Conservation (phyloP, 345 rosid genomes). For the Lepidium aucheri region DNA sequence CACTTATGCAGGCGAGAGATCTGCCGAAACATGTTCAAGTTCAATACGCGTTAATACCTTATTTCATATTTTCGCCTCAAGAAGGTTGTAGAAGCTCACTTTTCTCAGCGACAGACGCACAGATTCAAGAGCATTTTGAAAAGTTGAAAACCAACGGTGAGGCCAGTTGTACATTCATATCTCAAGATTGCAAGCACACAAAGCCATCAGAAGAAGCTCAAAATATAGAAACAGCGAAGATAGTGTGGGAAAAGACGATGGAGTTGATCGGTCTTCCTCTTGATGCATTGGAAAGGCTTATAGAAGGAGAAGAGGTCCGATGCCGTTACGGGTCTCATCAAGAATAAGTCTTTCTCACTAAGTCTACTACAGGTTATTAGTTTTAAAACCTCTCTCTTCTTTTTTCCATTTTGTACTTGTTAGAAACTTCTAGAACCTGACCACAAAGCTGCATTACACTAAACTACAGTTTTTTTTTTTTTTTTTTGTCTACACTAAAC, state of each 20-base stretch:
- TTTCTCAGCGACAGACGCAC: constrained; percentile 81
- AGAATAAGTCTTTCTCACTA: constrained; percentile 22
- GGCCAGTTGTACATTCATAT: constrained; percentile 68
- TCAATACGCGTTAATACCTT: constrained; percentile 65
- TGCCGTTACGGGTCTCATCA: constrained; percentile 30
- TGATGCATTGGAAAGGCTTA: constrained; percentile 61
- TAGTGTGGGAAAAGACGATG: constrained; percentile 85
- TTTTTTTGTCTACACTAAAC: too few species aligned
- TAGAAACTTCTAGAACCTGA: neutral
- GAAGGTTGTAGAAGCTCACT: constrained; percentile 88
- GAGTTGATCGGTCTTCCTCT: constrained; percentile 70
- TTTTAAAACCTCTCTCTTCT: neutral
- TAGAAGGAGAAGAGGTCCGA: constrained; percentile 54
- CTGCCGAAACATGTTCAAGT: constrained; percentile 65
- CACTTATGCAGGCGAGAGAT: constrained; percentile 73
- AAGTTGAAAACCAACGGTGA: constrained; percentile 54
- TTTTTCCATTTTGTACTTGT: neutral
- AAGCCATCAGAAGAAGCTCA: constrained; percentile 93
- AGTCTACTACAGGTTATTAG: neutral
- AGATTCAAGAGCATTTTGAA: constrained; percentile 67
- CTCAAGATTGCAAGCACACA: constrained; percentile 68
- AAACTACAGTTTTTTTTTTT: too few species aligned
- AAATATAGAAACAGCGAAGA: constrained; percentile 43
- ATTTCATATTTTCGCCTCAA: constrained; percentile 74
- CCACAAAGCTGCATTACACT: neutral